Base-by-base conservation (phyloP, 2,329 filamentous ascomycete species). In the Tolypocladium pustulatum region DNA sequence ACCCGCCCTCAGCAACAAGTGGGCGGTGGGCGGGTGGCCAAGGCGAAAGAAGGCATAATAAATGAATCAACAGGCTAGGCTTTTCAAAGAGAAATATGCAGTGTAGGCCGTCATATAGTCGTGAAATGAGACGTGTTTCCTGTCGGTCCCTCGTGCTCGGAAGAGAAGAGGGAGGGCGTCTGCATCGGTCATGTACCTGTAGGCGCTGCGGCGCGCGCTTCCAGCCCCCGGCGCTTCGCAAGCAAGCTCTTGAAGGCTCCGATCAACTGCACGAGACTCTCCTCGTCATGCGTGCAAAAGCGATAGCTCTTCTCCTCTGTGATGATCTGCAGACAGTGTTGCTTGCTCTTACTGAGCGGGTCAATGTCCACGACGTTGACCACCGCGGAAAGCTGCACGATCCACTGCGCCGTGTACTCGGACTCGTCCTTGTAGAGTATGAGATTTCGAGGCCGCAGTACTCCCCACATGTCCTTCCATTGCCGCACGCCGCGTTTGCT, bases 401-500 rank as follows among this genome's bases (percentile, higher is more conserved):
- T 89, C 65, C 91, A 87, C 61, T 89, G 81, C 0, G 92, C 90
- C 15, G 89, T 87, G 72, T 97, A 97, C 74, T 99, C 94, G 63
- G 86, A 80, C 62, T 95, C 90, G 68, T 95, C 88, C 73, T 97
- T 97, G 79, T 99, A 99, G 32, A 97, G 82, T 20, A 91, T 89
- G 37, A 99, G 78, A 62, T 89, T 91, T 56, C 88, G 86, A 1
- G 90, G 88, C 37, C 94, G 89, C 56, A 99, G 81, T 0, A 97
- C 94, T 15, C 88, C 89, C 94, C 94, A 97, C 60, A 91, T 81
- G 66, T 91, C 88, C 78, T 96, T 97, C 94, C 94, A 99, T 68
- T 96, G 89, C 54, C 89, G 86, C 58, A 99, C 79, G 10, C 91
- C 91, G 27, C 87, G 81, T 67, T 91, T 92, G 61, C 87, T 89